phyloP scores from a whole-genome alignment of 768 basidiomycete genomes.

The Russula compacta region DNA sequence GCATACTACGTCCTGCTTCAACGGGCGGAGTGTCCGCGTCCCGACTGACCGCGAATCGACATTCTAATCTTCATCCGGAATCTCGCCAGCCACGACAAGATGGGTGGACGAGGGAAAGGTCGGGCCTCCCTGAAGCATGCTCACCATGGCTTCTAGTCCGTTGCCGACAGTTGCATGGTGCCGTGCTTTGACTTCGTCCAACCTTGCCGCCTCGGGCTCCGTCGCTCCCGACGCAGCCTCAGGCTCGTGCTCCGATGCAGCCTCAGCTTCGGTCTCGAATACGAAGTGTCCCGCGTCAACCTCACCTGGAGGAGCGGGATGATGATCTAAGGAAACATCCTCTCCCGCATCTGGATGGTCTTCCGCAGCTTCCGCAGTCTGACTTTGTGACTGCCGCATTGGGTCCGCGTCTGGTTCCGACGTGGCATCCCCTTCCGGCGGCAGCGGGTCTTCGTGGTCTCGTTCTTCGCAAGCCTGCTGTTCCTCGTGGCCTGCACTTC shows the following conservation, averaged over 20 bases:
- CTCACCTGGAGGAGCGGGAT: slow-evolving; percentile 10
- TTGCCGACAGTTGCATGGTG: slow-evolving; percentile 21
- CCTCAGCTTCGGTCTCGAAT: slow-evolving; percentile 9
- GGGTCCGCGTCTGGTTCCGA: slow-evolving; percentile 3
- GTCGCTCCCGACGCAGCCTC: slow-evolving; percentile 14
- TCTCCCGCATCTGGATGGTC: slow-evolving; percentile 4
- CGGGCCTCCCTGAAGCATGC: slow-evolving; percentile 44
- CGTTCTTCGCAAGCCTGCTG: slow-evolving; percentile 16
- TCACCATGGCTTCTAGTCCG: slow-evolving; percentile 59
- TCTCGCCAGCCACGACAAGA: slow-evolving; percentile 34
- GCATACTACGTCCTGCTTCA: not conserved
- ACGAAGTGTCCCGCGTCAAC: slow-evolving; percentile 2
- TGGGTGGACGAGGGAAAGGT: slow-evolving; percentile 19
- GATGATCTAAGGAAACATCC: not conserved
- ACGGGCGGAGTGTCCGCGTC: not conserved
- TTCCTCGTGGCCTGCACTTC: slow-evolving; percentile 9
- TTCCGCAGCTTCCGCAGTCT: slow-evolving; percentile 4
- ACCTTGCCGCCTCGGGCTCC: slow-evolving; percentile 16
- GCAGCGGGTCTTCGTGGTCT: slow-evolving; percentile 13
- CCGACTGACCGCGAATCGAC: not conserved
- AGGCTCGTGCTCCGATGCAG: slow-evolving; percentile 10
- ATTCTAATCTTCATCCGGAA: slow-evolving; percentile 41
- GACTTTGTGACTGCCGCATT: not conserved
- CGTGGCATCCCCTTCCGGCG: not conserved
- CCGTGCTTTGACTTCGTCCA: slow-evolving; percentile 21